phyloP scores from a whole-genome alignment of 2,329 filamentous ascomycete species.

The Pestalotiopsis sp. region DNA sequence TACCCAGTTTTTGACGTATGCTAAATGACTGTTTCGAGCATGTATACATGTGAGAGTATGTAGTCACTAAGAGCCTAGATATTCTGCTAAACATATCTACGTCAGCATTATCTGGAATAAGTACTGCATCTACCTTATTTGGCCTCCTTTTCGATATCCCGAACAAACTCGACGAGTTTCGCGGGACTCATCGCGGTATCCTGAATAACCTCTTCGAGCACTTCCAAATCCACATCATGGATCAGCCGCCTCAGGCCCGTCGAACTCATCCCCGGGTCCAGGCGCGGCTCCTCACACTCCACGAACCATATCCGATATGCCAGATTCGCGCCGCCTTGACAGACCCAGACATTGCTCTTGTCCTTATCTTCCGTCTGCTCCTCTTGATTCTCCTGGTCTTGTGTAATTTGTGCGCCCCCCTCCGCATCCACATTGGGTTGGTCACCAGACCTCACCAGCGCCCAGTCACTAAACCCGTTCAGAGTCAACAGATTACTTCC shows the following conservation, averaged over 20 bases:
- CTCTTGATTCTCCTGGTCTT: neutral
- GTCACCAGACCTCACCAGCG: neutral
- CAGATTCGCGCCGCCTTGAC: neutral
- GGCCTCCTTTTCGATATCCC: neutral
- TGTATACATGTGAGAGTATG: no score
- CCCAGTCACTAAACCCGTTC: neutral
- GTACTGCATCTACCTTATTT: neutral
- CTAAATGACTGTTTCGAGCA: no score
- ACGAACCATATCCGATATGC: conserved; percentile 5
- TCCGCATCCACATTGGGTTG: neutral
- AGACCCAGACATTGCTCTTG: neutral
- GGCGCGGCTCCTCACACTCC: neutral
- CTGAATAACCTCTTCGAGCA: conserved; percentile 14
- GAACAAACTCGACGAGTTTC: conserved; percentile 14
- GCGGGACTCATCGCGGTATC: conserved; percentile 19
- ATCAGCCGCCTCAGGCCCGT: conserved; percentile 18
- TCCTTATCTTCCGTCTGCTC: neutral
- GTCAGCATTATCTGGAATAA: no score
- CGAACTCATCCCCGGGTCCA: conserved; percentile 21
- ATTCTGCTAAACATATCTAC: no score
- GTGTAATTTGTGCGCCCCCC: neutral
- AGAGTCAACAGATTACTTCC: neutral
- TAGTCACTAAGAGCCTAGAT: no score
- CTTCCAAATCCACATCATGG: neutral
- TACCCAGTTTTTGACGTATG: no score